phyloP scores from a whole-genome alignment of 2,329 filamentous ascomycete genomes.

The Huntiella moniliformis region DNA sequence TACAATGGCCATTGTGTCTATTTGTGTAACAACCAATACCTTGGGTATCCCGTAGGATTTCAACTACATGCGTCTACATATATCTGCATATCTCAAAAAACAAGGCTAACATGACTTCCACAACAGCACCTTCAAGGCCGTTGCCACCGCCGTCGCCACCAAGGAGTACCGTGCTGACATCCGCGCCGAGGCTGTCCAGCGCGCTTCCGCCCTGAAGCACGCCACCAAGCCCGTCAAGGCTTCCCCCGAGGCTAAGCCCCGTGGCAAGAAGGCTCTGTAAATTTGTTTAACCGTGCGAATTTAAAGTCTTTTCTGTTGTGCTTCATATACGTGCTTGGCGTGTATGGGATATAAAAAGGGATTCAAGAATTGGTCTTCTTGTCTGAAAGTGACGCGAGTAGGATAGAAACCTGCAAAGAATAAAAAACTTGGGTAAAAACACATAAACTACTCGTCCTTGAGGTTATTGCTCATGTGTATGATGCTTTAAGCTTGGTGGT shows the following conservation, averaged over 20 bases:
- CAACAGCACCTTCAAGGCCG: constrained; percentile 64
- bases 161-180: constrained; percentile 69
- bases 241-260: constrained; percentile 50
- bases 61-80: background rate
- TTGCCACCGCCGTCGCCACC: constrained; percentile 70
- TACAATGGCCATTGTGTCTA: background rate
- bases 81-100: background rate
- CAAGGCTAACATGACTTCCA: constrained; percentile 3
- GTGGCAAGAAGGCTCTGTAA: constrained; percentile 50
- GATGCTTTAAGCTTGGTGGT: no score
- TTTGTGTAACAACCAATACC: background rate
- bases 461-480: no score
- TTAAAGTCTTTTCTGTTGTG: constrained; percentile 7
- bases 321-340: constrained; percentile 3
- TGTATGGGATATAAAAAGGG: constrained; percentile 7
- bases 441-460: background rate
- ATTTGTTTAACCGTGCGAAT: constrained; percentile 6
- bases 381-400: constrained; percentile 5
- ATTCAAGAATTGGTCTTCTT: background rate
- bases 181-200: constrained; percentile 60
- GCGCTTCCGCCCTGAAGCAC: constrained; percentile 67
- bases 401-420: constrained; percentile 8
- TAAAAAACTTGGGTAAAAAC: constrained; percentile 8
- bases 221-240: constrained; percentile 67
- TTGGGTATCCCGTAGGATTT: background rate